A percentile compares a stretch with the other conserved stretches of the same genome.
Conservation (phyloP, 306 rosid species). For the Geum urbanum region DNA sequence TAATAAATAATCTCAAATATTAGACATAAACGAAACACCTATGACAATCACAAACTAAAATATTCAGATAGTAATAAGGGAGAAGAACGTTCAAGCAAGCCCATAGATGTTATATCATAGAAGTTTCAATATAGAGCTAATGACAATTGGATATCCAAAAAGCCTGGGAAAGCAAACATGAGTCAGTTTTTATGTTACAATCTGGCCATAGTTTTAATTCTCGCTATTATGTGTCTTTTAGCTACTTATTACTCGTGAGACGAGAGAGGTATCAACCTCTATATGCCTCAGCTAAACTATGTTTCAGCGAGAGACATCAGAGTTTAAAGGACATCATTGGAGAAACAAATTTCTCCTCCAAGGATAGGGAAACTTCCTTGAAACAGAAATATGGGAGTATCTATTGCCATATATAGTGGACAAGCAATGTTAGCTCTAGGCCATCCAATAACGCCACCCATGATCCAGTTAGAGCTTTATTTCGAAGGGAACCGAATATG, state of each 20-base stretch:
- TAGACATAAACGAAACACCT: slow-evolving; percentile 1
- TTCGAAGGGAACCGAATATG: slow-evolving; percentile 15
- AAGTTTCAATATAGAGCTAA: slow-evolving; percentile 24
- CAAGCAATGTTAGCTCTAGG: slow-evolving; percentile 38
- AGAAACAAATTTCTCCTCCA: slow-evolving; percentile 57
- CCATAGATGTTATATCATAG: slow-evolving; percentile 1
- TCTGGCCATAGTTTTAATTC: not conserved
- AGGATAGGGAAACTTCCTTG: slow-evolving; percentile 53
- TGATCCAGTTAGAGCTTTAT: slow-evolving; percentile 21
- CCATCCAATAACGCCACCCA: slow-evolving; percentile 30
- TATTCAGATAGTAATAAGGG: slow-evolving; percentile 6
- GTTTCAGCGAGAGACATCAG: slow-evolving; percentile 51
- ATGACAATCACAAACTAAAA: slow-evolving; percentile 3
- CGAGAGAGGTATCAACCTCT: slow-evolving; percentile 46
- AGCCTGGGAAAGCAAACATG: not conserved
- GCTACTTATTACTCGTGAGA: not conserved
- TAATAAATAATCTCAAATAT: slow-evolving; percentile 13
- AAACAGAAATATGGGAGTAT: slow-evolving; percentile 50
- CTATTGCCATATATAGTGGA: slow-evolving; percentile 38
- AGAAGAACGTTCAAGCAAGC: not conserved
- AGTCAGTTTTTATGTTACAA: too few relatives aligned
- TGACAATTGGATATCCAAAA: slow-evolving; percentile 2
- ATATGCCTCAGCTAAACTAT: slow-evolving; percentile 46
- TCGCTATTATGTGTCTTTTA: not conserved
- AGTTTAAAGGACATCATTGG: slow-evolving; percentile 54